These are phyloP conservation scores for Phytopythium cucurbitacearum DNA, from an alignment of 352 stramenopile genomes.

Conservation along the genomic window DNA sequence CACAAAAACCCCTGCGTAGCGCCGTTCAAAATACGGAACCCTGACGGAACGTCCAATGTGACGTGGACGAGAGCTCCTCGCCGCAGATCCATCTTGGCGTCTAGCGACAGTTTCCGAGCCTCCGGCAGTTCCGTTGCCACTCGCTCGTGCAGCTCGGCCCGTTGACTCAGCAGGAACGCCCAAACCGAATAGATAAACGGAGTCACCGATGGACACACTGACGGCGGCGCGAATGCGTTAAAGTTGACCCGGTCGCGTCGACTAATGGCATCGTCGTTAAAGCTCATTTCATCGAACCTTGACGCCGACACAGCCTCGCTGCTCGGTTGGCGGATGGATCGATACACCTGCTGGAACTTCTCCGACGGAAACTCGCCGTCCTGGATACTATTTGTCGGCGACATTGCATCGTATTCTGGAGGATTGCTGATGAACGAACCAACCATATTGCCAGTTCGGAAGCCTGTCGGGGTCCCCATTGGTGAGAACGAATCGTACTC, in stretches of 20 bases:
- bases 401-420: slow-evolving; percentile 44
- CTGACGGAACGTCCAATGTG: slow-evolving; percentile 54
- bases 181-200: slow-evolving; percentile 70
- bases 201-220: slow-evolving; percentile 46
- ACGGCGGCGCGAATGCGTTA: slow-evolving; percentile 61
- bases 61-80: slow-evolving; percentile 72
- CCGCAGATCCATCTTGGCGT: slow-evolving; percentile 65
- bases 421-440: slow-evolving; percentile 22
- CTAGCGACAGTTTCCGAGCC: slow-evolving; percentile 39
- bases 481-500: slow-evolving; percentile 51
- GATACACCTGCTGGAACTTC: slow-evolving; percentile 70
- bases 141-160: slow-evolving; percentile 57
- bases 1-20: slow-evolving; percentile 65
- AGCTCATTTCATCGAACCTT: background rate
- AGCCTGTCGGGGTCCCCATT: slow-evolving; percentile 25
- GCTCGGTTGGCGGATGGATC: slow-evolving; percentile 53
- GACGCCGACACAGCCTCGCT: slow-evolving; percentile 6
- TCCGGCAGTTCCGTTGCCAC: slow-evolving; percentile 34
- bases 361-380: slow-evolving; percentile 61
- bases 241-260: slow-evolving; percentile 74
- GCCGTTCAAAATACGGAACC: slow-evolving; percentile 58
- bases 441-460: slow-evolving; percentile 8
- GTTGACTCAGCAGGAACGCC: slow-evolving; percentile 72
- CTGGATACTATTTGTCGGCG: slow-evolving; percentile 51
- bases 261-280: slow-evolving; percentile 9